These are phyloP conservation scores for Hyphodiscus sp. DNA, from an alignment of 2,329 filamentous ascomycete species.

Conservation along the genomic window DNA sequence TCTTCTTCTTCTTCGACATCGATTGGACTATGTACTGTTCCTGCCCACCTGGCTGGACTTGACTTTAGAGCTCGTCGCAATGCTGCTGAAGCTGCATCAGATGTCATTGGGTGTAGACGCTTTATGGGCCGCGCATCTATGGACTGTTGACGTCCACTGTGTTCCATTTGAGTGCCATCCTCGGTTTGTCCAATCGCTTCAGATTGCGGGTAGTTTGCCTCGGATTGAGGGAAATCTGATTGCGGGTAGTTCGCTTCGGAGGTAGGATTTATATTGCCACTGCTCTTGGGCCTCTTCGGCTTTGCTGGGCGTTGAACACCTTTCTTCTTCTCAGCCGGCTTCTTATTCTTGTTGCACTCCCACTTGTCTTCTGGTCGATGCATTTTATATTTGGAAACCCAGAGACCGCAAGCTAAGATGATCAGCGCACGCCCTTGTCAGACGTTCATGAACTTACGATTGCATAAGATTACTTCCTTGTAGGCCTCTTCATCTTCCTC, in stretches of 20 bases:
- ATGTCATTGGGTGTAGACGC: constrained; percentile 26
- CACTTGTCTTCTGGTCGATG: constrained; percentile 82
- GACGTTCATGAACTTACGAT: constrained; percentile 52
- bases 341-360: constrained; percentile 43
- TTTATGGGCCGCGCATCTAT: constrained; percentile 23
- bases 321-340: constrained; percentile 41
- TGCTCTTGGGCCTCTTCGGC: constrained; percentile 14
- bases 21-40: constrained; percentile 52
- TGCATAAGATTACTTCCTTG: constrained; percentile 74
- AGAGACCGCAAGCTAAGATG: constrained; percentile 73
- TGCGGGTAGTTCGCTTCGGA: constrained; percentile 37
- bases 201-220: constrained; percentile 7
- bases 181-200: background rate
- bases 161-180: background rate
- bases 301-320: constrained; percentile 26
- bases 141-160: constrained; percentile 16
- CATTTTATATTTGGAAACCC: constrained; percentile 80
- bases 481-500: constrained; percentile 61
- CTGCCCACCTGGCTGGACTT: constrained; percentile 36
- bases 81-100: constrained; percentile 26
- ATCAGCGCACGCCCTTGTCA: constrained; percentile 25
- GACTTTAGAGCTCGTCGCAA: constrained; percentile 29
- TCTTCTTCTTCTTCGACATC: constrained; percentile 43
- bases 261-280: constrained; percentile 3
- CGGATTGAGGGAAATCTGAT: constrained; percentile 33